These are phyloP conservation scores for Curvularia sp. DNA, from an alignment of 2,329 filamentous ascomycete genomes.

Conservation along the genomic window DNA sequence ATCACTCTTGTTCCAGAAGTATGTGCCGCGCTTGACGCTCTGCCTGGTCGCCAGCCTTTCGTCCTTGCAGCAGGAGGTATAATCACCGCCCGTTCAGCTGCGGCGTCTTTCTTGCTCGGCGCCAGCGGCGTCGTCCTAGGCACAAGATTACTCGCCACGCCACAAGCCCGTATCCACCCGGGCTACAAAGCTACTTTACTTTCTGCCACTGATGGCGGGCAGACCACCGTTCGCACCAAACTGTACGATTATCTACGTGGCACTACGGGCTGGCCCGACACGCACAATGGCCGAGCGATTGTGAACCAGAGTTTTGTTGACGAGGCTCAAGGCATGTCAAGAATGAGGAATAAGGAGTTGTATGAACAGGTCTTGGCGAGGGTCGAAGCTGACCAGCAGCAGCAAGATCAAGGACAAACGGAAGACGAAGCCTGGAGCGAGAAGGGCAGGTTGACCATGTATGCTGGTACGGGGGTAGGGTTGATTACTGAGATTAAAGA, in stretches of 20 bases:
- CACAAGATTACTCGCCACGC: not conserved
- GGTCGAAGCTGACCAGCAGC: not conserved
- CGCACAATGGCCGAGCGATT: not conserved
- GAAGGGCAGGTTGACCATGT: not conserved
- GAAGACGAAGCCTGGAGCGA: not conserved
- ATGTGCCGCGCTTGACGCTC: not conserved
- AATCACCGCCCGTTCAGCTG: not conserved
- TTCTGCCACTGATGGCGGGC: slow-evolving; percentile 57
- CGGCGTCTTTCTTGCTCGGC: not conserved
- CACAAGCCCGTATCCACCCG: not conserved
- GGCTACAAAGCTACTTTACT: slow-evolving; percentile 30
- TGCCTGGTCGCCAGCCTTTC: not conserved
- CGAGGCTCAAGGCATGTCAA: not conserved
- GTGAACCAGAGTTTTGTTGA: not conserved
- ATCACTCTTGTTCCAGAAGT: not conserved
- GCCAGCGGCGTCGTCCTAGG: not conserved
- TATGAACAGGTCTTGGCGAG: not conserved
- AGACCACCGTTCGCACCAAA: slow-evolving; percentile 58
- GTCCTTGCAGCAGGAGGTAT: not conserved
- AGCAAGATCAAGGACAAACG: not conserved
- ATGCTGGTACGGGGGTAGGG: not conserved
- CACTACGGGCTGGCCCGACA: slow-evolving; percentile 61
- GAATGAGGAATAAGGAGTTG: not conserved
- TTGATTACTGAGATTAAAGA: not conserved
- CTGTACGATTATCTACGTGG: slow-evolving; percentile 63